phyloP scores from a whole-genome alignment of 2,329 filamentous ascomycete genomes.

The Sclerotiophoma versabilis region DNA sequence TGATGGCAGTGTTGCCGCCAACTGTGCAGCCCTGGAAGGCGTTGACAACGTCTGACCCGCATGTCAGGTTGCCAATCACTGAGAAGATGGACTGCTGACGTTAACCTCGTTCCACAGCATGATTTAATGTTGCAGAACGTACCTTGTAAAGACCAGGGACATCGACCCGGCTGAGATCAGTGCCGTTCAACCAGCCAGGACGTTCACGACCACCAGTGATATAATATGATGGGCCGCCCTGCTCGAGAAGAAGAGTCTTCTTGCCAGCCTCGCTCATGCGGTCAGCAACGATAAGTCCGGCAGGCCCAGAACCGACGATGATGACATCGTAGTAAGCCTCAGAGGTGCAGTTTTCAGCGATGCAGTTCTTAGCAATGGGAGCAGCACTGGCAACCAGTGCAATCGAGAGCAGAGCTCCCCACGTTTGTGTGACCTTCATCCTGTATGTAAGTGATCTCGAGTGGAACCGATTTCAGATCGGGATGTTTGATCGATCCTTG shows the following conservation, averaged over 20 bases:
- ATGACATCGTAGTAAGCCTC: conserved; percentile 35
- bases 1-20: conserved; percentile 62
- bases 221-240: conserved; percentile 60
- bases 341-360: background rate
- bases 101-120: background rate
- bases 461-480: background rate
- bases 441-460: background rate
- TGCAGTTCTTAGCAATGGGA: conserved; percentile 7
- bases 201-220: conserved; percentile 57
- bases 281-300: conserved; percentile 61
- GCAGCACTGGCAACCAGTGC: conserved; percentile 14
- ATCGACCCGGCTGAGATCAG: conserved; percentile 60
- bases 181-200: conserved; percentile 58
- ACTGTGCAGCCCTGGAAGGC: conserved; percentile 60
- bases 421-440: conserved; percentile 20
- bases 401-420: conserved; percentile 19
- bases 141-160: conserved; percentile 59
- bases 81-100: conserved; percentile 54
- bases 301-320: conserved; percentile 55
- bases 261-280: conserved; percentile 60
- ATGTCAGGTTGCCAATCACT: conserved; percentile 50
- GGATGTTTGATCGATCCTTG: conserved; percentile 2
- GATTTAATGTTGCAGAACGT: background rate
- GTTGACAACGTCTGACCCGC: conserved; percentile 49
- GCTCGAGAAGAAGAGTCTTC: conserved; percentile 61